Percentiles rank a stretch among this genome's conserved stretches.
phyloP scores from a whole-genome alignment of 257 asterid genomes.

The Nemophila menziesii region DNA sequence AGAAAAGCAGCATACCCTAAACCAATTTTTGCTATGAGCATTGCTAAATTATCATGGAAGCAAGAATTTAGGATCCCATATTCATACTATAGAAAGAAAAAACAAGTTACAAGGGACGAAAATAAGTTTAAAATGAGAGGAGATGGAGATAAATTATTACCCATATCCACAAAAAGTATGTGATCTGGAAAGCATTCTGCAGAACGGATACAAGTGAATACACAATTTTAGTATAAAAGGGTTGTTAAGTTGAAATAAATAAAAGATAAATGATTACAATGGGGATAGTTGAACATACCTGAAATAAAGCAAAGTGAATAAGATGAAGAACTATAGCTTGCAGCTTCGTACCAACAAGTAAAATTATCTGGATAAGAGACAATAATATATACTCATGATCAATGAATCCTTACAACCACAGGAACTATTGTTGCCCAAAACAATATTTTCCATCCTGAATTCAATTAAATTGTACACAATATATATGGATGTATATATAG shows the following conservation, averaged over 20 bases:
- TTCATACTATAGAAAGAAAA: conserved; percentile 11
- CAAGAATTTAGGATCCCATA: conserved; percentile 11
- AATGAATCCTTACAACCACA: conserved; percentile 43
- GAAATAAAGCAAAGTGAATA: conserved; percentile 78
- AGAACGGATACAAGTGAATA: not conserved
- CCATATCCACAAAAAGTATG: conserved; percentile 23
- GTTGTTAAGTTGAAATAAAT: not conserved
- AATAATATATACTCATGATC: conserved; percentile 8
- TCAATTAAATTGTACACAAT: not conserved
- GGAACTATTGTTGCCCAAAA: conserved; percentile 95
- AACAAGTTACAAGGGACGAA: conserved; percentile 2
- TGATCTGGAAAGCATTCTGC: conserved; percentile 28
- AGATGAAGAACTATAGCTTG: conserved; percentile 71
- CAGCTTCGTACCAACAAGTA: conserved; percentile 86
- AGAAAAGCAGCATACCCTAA: not conserved
- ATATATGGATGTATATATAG: too few relatives aligned
- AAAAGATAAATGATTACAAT: too few relatives aligned
- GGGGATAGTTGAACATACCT: conserved; percentile 28
- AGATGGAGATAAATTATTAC: conserved; percentile 18
- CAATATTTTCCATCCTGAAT: conserved; percentile 74
- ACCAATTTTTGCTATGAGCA: conserved; percentile 1
- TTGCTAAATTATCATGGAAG: conserved; percentile 10
- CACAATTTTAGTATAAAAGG: not conserved
- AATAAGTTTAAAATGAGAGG: not conserved
- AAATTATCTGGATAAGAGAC: conserved; percentile 40